Evolutionary conservation across 768 basidiomycete species (phyloP), one percentile per base, ranked within the genome.

Genomic region (Dendrothele bispora): DNA sequence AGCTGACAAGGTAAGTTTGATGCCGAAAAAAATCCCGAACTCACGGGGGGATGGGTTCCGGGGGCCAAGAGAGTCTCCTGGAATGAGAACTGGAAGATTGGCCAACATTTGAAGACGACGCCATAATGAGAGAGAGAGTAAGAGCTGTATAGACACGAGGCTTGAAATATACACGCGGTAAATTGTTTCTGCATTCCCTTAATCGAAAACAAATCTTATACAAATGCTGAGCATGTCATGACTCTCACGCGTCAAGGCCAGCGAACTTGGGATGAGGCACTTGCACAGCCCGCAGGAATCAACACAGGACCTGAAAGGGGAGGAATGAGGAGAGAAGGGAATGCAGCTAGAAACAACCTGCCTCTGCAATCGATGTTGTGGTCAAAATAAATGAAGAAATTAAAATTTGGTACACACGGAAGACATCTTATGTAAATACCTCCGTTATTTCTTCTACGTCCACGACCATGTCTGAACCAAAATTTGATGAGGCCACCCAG

Each of bases 401-500:
- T n/a, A n/a, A n/a, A n/a, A n/a, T n/a, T n/a, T n/a, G n/a, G n/a
- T n/a, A n/a, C n/a, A n/a, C n/a, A n/a, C n/a, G n/a, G n/a, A n/a
- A n/a, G n/a, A n/a, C n/a, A n/a, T n/a, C n/a, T n/a, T n/a, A n/a
- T n/a, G n/a, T n/a, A n/a, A n/a, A n/a, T n/a, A n/a, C n/a, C n/a
- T n/a, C n/a, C n/a, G n/a, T n/a, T n/a, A n/a, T n/a, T 48, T 17
- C 17, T 29, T 52, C 49, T 46, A 43, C 46, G 38, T 40, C 55
- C 50, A 50, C 56, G 60, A 79, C 55, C 60, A 80, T 80, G 75
- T 64, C 74, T 44, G 80, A 69, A 25, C 34, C 71, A 47, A 77
- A 83, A 62, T 86, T 91, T 50, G 88, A 92, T 71, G 83, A 88
- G 48, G 75, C 82, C n/a, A 83, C 88, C 21, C 84, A 87, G 71